phyloP scores from a whole-genome alignment of 257 asterid species.

The Penstemon davidsonii region DNA sequence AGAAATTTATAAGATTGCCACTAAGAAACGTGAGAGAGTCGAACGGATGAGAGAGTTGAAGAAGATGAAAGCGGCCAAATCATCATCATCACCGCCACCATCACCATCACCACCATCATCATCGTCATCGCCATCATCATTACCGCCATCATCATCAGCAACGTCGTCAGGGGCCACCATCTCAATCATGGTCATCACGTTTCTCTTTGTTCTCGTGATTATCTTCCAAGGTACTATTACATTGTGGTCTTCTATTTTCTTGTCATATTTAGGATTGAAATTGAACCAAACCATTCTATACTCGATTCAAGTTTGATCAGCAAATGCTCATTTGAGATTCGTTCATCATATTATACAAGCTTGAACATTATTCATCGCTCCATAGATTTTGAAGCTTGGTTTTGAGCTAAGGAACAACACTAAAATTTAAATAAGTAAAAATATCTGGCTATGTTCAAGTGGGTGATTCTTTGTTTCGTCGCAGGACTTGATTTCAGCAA shows the following conservation, averaged over 20 bases:
- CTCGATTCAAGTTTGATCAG: background rate
- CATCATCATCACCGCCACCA: background rate
- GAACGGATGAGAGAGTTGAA: constrained; percentile 45
- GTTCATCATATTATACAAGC: background rate
- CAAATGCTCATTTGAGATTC: background rate
- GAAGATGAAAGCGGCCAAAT: constrained; percentile 43
- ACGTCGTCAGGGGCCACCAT: constrained; percentile 37
- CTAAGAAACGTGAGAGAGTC: constrained; percentile 50
- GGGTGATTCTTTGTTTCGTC: background rate
- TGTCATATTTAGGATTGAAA: background rate
- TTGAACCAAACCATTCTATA: background rate
- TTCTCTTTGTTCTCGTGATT: constrained; percentile 53
- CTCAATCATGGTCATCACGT: constrained; percentile 49
- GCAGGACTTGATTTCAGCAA: constrained; percentile 46
- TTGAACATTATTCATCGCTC: background rate
- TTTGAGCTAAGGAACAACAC: background rate
- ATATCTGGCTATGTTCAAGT: background rate
- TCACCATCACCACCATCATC: constrained; percentile 14
- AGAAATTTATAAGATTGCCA: constrained; percentile 47
- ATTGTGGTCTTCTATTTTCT: background rate
- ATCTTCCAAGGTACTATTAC: constrained; percentile 55
- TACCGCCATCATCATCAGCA: constrained; percentile 30
- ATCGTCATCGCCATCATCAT: constrained; percentile 29
- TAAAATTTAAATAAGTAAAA: too few relatives aligned
- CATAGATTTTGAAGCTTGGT: background rate